Evolutionary conservation across 257 asterid genomes (phyloP).

Genomic region (Solanum pinnatisectum): DNA sequence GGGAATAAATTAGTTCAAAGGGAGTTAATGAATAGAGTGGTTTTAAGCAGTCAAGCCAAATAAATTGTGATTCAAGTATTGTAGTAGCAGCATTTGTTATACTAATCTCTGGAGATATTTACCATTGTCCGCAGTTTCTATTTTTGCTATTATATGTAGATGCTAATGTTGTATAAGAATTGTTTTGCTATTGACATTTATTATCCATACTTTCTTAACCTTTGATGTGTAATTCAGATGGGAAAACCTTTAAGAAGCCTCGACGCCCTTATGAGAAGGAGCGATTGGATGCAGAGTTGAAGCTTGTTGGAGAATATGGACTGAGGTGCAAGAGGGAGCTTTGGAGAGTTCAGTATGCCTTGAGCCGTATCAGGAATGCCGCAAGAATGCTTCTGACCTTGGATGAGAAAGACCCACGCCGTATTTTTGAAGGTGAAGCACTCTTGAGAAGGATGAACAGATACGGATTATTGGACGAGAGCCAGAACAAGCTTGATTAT

Average conservation of each 20-base stretch:
- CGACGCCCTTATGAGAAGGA: slow-evolving; percentile 65
- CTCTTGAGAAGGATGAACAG: slow-evolving; percentile 60
- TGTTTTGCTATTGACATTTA: neutral
- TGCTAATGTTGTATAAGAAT: neutral
- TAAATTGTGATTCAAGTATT: neutral
- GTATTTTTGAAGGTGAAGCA: slow-evolving; percentile 61
- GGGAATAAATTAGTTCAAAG: neutral
- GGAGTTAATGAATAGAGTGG: neutral
- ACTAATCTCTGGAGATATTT: neutral
- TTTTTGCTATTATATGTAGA: neutral
- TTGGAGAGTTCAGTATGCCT: slow-evolving; percentile 65
- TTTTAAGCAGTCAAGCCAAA: neutral
- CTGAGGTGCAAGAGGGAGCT: slow-evolving; percentile 26
- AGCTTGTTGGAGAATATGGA: slow-evolving; percentile 58
- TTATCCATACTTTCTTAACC: neutral
- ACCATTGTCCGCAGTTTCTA: neutral
- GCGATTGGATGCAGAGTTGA: slow-evolving; percentile 53
- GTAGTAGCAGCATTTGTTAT: neutral
- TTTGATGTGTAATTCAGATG: neutral
- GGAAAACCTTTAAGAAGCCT: slow-evolving; percentile 26
- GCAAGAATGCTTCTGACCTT: slow-evolving; percentile 53
- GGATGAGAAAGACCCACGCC: slow-evolving; percentile 13
- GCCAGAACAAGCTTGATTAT: slow-evolving; percentile 63
- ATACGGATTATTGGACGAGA: slow-evolving; percentile 46
- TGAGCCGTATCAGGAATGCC: slow-evolving; percentile 51